Evolutionary conservation across 2,329 filamentous ascomycete genomes (phyloP), one percentile per base, ranked within the genome.

Genomic region (Apiospora saccharicola): DNA sequence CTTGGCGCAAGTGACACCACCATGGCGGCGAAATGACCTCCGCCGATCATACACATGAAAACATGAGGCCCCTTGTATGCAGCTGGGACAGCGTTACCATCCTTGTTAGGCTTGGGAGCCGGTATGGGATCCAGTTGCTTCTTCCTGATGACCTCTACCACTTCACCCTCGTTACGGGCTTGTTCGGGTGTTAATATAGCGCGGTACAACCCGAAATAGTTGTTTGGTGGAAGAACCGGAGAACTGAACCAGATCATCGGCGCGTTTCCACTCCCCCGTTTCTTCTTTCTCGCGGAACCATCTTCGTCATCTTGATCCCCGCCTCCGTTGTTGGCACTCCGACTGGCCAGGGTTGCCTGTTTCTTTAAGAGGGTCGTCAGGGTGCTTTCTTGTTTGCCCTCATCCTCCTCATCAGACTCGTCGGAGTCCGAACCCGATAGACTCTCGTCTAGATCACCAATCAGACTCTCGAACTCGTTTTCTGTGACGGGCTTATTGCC

Each of bases 21-120:
- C 95, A 98, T 98, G 69, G 94, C 96, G 0, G 96, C 96, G 80
- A 99, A 99, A 81, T 99, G 96, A 0, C 96, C 96, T 73, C 96
- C 96, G 34, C 96, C 96, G 69, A 99, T 97, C 96, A 99, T 99
- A 83, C 95, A 98, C 68, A 99, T 89, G 80, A 99, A 98, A 69
- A 98, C 91, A 80, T 98, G 95, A 2, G 95, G 94, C 10, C 92
- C 91, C 34, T 91, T 90, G 79, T 92, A 90, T 4, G 86, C 85
- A 13, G 88, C 83, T 1, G 86, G 84, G 41, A 34, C 14, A 22
- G 67, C 6, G 5, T 44, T 26, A 2, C 90, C 89, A 68, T 91
- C 90, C 72, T 90, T 90, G 49, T 86, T 83, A 1, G 88, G 84
- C 73, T 88, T 88, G 44, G 82, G 87, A 71, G 82, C 85, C 57